A percentile compares a stretch with the other conserved stretches of the same genome.
Evolutionary conservation across 163 green algal species (phyloP).

Genomic region (Scenedesmus sp.): DNA sequence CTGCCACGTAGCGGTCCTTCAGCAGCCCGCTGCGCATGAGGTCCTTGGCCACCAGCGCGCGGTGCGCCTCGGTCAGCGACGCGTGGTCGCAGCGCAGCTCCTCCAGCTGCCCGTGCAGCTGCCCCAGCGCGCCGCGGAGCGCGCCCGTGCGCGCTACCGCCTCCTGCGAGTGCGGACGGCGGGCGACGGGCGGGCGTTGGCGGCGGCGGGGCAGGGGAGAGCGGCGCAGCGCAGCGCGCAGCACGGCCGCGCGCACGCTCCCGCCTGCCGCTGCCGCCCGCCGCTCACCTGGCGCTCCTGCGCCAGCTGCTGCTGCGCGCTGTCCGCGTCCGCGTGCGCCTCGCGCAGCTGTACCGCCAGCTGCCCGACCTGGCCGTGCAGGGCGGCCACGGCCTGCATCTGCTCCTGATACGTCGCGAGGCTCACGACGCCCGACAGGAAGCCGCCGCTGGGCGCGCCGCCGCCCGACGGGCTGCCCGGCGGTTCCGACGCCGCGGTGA

Average conservation of each 20-base stretch:
- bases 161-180: too few relatives aligned
- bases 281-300: constrained; percentile 33
- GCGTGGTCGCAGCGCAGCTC: constrained; percentile 31
- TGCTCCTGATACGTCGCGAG: constrained; percentile 39
- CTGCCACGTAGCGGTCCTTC: constrained; percentile 45
- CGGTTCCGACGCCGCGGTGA: too few relatives aligned
- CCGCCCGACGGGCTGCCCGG: too few relatives aligned
- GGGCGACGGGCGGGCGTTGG: too few relatives aligned
- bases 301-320: constrained; percentile 34
- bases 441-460: not conserved
- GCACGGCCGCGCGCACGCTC: not conserved
- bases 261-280: too few relatives aligned
- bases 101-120: constrained; percentile 16
- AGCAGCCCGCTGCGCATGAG: constrained; percentile 34
- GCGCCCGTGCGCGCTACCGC: not conserved
- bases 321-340: constrained; percentile 39
- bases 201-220: too few relatives aligned
- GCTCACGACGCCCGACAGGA: constrained; percentile 32
- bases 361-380: constrained; percentile 38
- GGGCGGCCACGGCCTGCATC: constrained; percentile 20
- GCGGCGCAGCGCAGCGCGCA: not conserved
- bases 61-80: constrained; percentile 23
- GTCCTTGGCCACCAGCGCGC: constrained; percentile 33
- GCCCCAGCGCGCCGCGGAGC: constrained; percentile 15
- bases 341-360: constrained; percentile 42